These are phyloP conservation scores for Conidiobolus coronatus DNA, from an alignment of 371 early-diverging fungal genomes.

Conservation along the genomic window DNA sequence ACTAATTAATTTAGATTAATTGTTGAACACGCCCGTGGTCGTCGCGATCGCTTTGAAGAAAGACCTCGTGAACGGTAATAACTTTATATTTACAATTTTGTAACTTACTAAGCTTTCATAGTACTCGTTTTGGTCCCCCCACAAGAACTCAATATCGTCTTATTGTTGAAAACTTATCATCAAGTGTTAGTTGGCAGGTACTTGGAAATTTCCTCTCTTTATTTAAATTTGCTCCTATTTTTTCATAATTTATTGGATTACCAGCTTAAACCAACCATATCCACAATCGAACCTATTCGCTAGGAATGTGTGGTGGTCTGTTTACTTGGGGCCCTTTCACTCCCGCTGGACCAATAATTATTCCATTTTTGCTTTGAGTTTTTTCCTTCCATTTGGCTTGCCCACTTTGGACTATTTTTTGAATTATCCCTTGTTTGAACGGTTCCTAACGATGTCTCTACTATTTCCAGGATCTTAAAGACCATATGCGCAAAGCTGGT, in stretches of 20 bases:
- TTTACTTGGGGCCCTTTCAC: no score
- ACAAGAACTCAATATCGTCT: slow-evolving; percentile 27
- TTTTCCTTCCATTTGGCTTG: no score
- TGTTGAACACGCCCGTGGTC: slow-evolving; percentile 48
- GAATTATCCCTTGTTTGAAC: slow-evolving; percentile 3
- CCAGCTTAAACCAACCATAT: neutral
- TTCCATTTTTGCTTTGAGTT: no score
- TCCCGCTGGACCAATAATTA: no score
- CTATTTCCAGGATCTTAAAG: slow-evolving; percentile 73
- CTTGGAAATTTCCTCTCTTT: slow-evolving; percentile 6
- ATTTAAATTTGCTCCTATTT: slow-evolving; percentile 17
- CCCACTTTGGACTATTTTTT: no score
- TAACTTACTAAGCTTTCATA: neutral
- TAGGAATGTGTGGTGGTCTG: neutral
- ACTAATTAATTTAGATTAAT: slow-evolving; percentile 20
- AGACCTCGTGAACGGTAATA: neutral
- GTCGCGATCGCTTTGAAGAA: slow-evolving; percentile 19
- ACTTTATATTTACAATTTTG: neutral
- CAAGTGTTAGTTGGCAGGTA: slow-evolving; percentile 61
- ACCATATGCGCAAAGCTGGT: slow-evolving; percentile 82
- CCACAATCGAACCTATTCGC: slow-evolving; percentile 1
- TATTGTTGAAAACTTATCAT: slow-evolving; percentile 39
- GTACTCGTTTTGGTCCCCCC: slow-evolving; percentile 8
- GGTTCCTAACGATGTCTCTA: slow-evolving; percentile 3
- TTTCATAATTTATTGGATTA: slow-evolving; percentile 4